Conservation (phyloP, 202 grass and related monocot species). For the Digitaria exilis region DNA sequence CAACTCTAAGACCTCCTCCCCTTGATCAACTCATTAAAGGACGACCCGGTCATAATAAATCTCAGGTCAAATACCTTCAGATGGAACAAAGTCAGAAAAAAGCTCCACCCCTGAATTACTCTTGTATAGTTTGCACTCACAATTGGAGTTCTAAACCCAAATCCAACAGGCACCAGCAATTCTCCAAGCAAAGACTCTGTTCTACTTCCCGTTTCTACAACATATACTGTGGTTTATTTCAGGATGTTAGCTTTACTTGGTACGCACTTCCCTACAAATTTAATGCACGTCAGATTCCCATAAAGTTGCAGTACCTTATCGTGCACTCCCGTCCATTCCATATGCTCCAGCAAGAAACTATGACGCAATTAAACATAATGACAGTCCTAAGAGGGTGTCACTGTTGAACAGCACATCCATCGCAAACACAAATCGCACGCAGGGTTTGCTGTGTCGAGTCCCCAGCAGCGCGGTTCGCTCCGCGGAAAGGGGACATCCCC, state of each 20-base stretch:
- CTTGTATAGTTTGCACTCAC: background rate
- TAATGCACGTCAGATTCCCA: background rate
- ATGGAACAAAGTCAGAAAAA: too few species aligned
- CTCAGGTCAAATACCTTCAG: too few species aligned
- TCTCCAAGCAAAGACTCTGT: background rate
- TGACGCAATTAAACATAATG: background rate
- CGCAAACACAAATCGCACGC: background rate
- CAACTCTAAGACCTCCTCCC: background rate
- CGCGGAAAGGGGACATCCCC: background rate
- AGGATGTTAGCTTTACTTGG: background rate
- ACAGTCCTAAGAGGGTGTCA: background rate
- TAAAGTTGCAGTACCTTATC: background rate
- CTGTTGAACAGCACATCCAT: background rate
- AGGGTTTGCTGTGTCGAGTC: background rate
- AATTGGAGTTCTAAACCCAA: background rate
- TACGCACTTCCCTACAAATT: background rate
- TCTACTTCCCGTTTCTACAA: background rate
- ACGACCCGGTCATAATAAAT: background rate
- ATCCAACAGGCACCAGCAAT: background rate
- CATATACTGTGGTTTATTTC: background rate
- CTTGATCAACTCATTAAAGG: background rate
- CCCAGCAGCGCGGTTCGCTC: background rate
- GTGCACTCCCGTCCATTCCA: background rate
- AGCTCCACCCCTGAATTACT: too few species aligned
- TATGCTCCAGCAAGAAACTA: background rate